phyloP scores from a whole-genome alignment of 805 yeast genomes.

The Schwanniomyces vanrijiae region DNA sequence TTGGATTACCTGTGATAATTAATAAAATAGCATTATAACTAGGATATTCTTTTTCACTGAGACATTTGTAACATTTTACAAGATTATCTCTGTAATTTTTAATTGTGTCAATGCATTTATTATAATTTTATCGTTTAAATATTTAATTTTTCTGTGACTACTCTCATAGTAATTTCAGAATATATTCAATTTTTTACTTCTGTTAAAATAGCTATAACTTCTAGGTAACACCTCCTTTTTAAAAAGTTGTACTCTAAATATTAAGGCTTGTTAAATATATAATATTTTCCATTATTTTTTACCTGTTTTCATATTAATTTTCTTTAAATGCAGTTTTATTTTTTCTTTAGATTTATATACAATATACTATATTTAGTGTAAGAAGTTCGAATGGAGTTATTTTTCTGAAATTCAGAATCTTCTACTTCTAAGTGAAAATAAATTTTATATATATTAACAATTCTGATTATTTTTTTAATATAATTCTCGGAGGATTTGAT shows the following conservation, averaged over 20 bases:
- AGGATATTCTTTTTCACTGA: constrained; percentile 31
- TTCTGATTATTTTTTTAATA: constrained; percentile 6
- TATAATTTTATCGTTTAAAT: constrained; percentile 32
- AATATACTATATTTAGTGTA: constrained; percentile 5
- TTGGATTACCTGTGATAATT: constrained; percentile 40
- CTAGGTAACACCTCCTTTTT: constrained; percentile 4
- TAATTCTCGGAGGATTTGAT: constrained; percentile 7
- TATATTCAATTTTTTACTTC: constrained; percentile 5
- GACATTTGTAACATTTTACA: constrained; percentile 15
- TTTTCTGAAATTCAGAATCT: constrained; percentile 6
- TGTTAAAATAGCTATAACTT: constrained; percentile 5
- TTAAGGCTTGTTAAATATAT: background rate
- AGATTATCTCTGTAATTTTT: constrained; percentile 7
- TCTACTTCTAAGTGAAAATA: constrained; percentile 7
- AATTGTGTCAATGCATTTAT: constrained; percentile 21
- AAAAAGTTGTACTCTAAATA: background rate
- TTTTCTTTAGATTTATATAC: constrained; percentile 3
- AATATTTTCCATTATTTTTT: background rate
- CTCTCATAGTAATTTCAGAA: constrained; percentile 5
- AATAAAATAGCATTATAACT: constrained; percentile 23
- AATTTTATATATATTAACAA: background rate
- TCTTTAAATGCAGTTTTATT: background rate
- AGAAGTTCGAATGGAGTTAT: constrained; percentile 9
- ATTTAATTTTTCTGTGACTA: constrained; percentile 21
- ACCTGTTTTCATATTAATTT: background rate